A percentile compares a stretch with the other conserved stretches of the same genome.
Conservation (phyloP, 768 basidiomycete species). For the Psilocybe azurescens region DNA sequence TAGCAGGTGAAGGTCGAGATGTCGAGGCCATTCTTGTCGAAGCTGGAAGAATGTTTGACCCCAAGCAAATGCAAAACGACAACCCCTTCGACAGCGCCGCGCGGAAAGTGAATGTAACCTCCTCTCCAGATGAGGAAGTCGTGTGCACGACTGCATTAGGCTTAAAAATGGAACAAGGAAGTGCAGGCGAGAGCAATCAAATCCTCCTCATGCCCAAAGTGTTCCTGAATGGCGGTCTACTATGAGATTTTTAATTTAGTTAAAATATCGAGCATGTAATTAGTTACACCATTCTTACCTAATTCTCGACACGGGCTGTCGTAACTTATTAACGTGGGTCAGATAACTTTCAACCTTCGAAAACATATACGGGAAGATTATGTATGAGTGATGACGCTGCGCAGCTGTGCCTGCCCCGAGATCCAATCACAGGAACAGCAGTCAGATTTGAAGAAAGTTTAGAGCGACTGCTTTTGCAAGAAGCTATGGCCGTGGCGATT, state of each 20-base stretch:
- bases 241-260: conserved; percentile 12
- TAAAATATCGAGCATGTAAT: conserved; percentile 5
- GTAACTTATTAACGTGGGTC: not conserved
- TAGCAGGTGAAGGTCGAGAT: conserved; percentile 28
- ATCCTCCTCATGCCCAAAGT: conserved; percentile 35
- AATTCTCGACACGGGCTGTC: not conserved
- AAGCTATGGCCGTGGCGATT: not conserved
- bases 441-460: too few relatives aligned
- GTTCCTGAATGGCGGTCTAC: conserved; percentile 28
- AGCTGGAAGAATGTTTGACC: conserved; percentile 32
- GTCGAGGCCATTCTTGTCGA: conserved; percentile 31
- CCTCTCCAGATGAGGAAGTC: conserved; percentile 27
- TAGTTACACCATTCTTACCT: not conserved
- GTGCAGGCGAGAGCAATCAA: conserved; percentile 17
- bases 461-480: too few relatives aligned
- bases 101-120: conserved; percentile 13
- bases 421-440: not conserved
- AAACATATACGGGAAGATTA: not conserved
- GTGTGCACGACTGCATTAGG: conserved; percentile 40
- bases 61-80: conserved; percentile 35
- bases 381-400: not conserved
- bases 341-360: not conserved
- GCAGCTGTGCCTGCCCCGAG: not conserved
- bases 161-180: conserved; percentile 24
- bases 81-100: conserved; percentile 19